Evolutionary conservation across 371 early-diverging fungal species (phyloP).

Genomic region (Mortierella sp.): DNA sequence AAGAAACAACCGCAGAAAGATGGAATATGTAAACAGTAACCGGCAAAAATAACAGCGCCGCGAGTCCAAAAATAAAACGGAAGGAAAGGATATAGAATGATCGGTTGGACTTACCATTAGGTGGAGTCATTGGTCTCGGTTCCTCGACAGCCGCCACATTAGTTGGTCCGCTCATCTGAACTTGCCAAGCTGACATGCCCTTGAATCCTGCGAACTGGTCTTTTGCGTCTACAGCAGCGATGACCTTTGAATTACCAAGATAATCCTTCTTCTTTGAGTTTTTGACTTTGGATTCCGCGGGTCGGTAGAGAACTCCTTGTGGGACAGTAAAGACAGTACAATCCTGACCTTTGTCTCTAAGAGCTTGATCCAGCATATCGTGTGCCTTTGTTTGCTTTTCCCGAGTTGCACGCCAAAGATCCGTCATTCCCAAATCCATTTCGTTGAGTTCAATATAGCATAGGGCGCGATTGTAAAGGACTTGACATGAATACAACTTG

Average conservation of each 20-base stretch:
- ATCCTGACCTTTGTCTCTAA: slow-evolving; percentile 76
- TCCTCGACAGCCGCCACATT: slow-evolving; percentile 38
- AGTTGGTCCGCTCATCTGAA: slow-evolving; percentile 50
- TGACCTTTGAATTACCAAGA: slow-evolving; percentile 82
- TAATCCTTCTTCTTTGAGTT: slow-evolving; percentile 85
- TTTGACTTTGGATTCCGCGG: slow-evolving; percentile 84
- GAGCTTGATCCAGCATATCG: slow-evolving; percentile 80
- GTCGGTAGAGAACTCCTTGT: slow-evolving; percentile 83
- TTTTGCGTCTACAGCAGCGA: slow-evolving; percentile 71
- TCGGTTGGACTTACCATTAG: slow-evolving; percentile 31
- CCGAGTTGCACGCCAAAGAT: slow-evolving; percentile 81
- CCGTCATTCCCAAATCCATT: slow-evolving; percentile 79
- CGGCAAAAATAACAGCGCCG: no score
- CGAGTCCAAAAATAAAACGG: background rate
- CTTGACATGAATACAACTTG: slow-evolving; percentile 90
- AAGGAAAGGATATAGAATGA: background rate
- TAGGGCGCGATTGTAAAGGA: slow-evolving; percentile 91
- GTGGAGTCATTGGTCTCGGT: slow-evolving; percentile 39
- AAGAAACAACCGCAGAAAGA: background rate
- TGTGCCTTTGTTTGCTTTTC: slow-evolving; percentile 80
- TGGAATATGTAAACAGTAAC: background rate
- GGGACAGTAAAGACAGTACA: slow-evolving; percentile 85
- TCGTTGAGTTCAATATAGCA: slow-evolving; percentile 84
- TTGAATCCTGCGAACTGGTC: slow-evolving; percentile 80
- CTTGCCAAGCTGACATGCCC: slow-evolving; percentile 59